Evolutionary conservation across 2,329 filamentous ascomycete genomes (phyloP), one percentile per base, ranked within the genome.

Genomic region (Zymoseptoria pseudotritici): DNA sequence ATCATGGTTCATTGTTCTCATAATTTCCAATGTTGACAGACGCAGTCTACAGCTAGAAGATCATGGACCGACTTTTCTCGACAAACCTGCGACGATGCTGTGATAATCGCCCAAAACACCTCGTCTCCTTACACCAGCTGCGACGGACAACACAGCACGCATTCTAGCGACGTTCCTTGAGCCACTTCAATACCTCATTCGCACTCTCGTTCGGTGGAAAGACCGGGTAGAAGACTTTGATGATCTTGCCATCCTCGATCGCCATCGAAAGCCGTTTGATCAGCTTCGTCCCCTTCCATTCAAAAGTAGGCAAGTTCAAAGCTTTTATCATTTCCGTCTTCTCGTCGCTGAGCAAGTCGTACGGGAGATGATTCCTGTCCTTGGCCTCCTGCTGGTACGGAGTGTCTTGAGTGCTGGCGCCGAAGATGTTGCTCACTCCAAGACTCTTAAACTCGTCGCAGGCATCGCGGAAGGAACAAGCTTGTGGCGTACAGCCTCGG

Each of bases 401-500:
- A n/a, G 72, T 75, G 53, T 71, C 67, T 63, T 77, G 76, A 21
- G 73, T 77, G 19, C 73, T 75, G 19, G 76, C 56, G 24, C 75
- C 76, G 60, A 75, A 78, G 29, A 78, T 68, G 24, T 71, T 66
- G 36, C 61, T 63, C 0, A 77, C 71, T 5, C 74, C 72, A 6
- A 65, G 58, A 2, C 61, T 52, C n/a, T 61, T 55, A 17, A 77
- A 67, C 10, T 72, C 67, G 3, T 66, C 54, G 2, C 67, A 63
- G 3, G 63, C 61, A 63, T 77, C 75, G 22, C 74, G 73, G 69
- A 79, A 78, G 10, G 72, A 73, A 66, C 77, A 78, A 13, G 76
- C 75, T 68, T 77, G 75, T 5, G 75, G 74, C 13, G 77, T 77
- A 65, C 76, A 79, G 57, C 76, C 76, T 59, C 75, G 67, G 7